Base-by-base conservation (phyloP, 148 eudicot genomes). In the Gaultheria prostrata region DNA sequence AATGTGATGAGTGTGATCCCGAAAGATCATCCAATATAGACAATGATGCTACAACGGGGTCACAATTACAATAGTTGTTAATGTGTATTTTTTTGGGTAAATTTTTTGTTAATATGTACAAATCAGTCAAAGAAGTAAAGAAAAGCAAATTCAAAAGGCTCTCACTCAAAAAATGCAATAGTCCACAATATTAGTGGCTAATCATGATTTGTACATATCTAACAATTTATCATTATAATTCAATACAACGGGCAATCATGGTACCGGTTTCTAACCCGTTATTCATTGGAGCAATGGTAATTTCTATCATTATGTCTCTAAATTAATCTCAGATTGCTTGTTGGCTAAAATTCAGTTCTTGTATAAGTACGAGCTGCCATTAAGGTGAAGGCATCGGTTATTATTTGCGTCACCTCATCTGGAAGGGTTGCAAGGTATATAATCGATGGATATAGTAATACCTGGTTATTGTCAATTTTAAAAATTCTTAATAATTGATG, bases 351-450 rank as follows among this genome's bases (percentile, higher is more conserved):
- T 77, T 83, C 72, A 35, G 43, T 57, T 35, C 49, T 20, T 72
- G 70, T 78, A 48, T 49, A 76, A 49, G 28, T 26, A n/a, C 4
- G 15, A 76, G 33, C 43, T 35, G 98, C 98, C 35, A 88, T 96
- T 82, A 94, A 93, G 89, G 98, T 96, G 83, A 96, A 96, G 90
- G 98, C 98, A 74, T 96, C 98, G 85, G 95, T 93, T 85, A 94
- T 96, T 73, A 94, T 96, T 83, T 96, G 98, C 82, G 94, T 96
- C 86, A 96, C 98, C 85, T 93, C 98, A 80, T 94, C 98, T 54
- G 98, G 98, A 71, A 89, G 98, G 87, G 97, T 98, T 84, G 98
- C 98, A 63, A 90, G 98, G 98, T 96, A 89, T 83, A 5, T 80
- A 13, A 79, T 78, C 54, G 20, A 28, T 50, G 35, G 63, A 15